Percentiles rank a stretch among this genome's conserved stretches.
Evolutionary conservation across 495 filamentous ascomycete genomes (phyloP).

Genomic region (Talaromyces nanjingensis): DNA sequence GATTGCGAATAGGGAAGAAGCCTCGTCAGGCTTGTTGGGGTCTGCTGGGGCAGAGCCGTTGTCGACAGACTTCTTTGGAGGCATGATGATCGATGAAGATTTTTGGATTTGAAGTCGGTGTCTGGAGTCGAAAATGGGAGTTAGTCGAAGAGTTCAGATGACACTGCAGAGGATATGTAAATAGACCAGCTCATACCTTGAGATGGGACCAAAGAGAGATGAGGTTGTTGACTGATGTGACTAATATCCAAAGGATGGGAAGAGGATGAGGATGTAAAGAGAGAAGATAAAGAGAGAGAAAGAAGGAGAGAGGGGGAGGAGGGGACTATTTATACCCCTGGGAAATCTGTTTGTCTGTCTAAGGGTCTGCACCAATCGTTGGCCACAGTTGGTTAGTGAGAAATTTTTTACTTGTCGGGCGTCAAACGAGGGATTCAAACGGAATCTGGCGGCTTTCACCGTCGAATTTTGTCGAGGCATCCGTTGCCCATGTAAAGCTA

Average conservation of each 20-base stretch:
- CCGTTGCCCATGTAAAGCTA: not conserved
- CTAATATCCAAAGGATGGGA: not conserved
- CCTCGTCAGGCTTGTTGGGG: not conserved
- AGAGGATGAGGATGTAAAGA: not conserved
- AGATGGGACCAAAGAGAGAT: not conserved
- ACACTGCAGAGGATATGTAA: not conserved
- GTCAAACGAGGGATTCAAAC: not conserved
- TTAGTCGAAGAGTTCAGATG: not conserved
- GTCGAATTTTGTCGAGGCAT: not conserved
- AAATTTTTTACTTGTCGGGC: not conserved
- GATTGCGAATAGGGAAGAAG: not conserved
- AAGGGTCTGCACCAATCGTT: not conserved
- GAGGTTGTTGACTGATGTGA: not conserved
- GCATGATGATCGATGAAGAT: not conserved
- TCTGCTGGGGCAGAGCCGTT: not conserved
- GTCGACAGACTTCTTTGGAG: constrained; percentile 2
- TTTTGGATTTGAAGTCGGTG: not conserved
- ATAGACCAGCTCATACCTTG: not conserved
- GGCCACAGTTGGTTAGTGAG: not conserved
- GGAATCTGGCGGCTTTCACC: not conserved
- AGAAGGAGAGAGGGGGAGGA: not conserved
- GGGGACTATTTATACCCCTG: constrained; percentile 5
- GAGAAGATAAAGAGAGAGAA: not conserved
- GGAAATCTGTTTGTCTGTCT: not conserved
- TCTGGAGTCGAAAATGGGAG: not conserved